Conservation (phyloP, 1,284 basidiomycete species). For the Melampsora medusae region DNA sequence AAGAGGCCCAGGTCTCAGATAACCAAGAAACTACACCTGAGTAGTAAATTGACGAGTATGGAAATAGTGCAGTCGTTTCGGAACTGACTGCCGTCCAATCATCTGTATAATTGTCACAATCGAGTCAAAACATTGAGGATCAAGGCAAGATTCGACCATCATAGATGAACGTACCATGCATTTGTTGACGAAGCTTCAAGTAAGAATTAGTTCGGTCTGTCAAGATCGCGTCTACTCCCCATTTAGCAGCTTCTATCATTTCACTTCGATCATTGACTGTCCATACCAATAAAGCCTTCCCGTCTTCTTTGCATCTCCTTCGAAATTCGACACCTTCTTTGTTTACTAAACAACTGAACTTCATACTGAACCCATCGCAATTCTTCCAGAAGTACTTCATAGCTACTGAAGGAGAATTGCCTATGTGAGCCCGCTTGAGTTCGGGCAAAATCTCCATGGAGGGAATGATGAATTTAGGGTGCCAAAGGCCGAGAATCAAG, state of each 20-base stretch:
- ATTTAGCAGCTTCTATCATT: slow-evolving; percentile 92
- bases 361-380: slow-evolving; percentile 83
- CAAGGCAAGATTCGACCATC: not conserved
- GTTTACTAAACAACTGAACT: slow-evolving; percentile 72
- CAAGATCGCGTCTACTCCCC: slow-evolving; percentile 84
- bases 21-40: slow-evolving; percentile 16
- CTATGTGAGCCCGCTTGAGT: slow-evolving; percentile 82
- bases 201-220: slow-evolving; percentile 78
- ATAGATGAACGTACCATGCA: slow-evolving; percentile 61
- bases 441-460: slow-evolving; percentile 76
- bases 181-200: slow-evolving; percentile 68
- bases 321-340: slow-evolving; percentile 70
- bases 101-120: not conserved
- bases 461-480: slow-evolving; percentile 79
- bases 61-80: slow-evolving; percentile 27
- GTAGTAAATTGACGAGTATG: slow-evolving; percentile 36
- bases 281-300: slow-evolving; percentile 91
- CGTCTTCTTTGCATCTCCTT: slow-evolving; percentile 70
- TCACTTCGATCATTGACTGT: slow-evolving; percentile 86
- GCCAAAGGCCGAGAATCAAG: slow-evolving; percentile 86
- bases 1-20: slow-evolving; percentile 3
- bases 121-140: not conserved
- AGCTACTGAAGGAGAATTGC: slow-evolving; percentile 64
- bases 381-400: slow-evolving; percentile 85
- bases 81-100: slow-evolving; percentile 30